phyloP scores from a whole-genome alignment of 2,329 filamentous ascomycete species.

The Aureobasidium sp. region DNA sequence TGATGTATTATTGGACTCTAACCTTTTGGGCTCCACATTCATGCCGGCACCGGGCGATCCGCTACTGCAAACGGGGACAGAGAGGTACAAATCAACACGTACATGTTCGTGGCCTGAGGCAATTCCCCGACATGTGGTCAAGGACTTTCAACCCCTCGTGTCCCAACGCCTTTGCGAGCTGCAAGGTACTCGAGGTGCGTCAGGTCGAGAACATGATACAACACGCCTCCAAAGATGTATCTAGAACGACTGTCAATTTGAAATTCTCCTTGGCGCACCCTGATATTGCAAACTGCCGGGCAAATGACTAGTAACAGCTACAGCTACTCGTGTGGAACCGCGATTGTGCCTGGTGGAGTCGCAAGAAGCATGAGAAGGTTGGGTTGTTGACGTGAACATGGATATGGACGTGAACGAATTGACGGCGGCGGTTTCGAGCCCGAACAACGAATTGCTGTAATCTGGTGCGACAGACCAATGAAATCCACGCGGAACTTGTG shows the following conservation, averaged over 20 bases:
- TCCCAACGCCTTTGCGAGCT: neutral
- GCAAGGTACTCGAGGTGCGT: neutral
- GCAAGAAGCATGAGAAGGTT: neutral
- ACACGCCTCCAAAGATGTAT: neutral
- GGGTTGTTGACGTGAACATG: neutral
- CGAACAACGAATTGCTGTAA: neutral
- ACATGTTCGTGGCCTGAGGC: neutral
- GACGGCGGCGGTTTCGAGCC: neutral
- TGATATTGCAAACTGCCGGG: too few relatives aligned
- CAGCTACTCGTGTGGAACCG: neutral
- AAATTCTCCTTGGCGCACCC: neutral
- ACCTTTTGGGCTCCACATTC: neutral
- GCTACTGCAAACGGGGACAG: neutral
- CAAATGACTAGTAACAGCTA: neutral
- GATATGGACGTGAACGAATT: neutral
- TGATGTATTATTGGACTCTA: neutral
- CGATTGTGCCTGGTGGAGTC: neutral
- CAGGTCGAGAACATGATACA: neutral
- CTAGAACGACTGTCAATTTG: neutral
- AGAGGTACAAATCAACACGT: neutral
- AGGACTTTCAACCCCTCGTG: neutral
- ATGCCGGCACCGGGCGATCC: neutral
- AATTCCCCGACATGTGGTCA: neutral
- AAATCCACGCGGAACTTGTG: neutral
- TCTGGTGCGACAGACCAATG: neutral